phyloP scores from a whole-genome alignment of 2,329 filamentous ascomycete genomes.

The Tolypocladium sp. region DNA sequence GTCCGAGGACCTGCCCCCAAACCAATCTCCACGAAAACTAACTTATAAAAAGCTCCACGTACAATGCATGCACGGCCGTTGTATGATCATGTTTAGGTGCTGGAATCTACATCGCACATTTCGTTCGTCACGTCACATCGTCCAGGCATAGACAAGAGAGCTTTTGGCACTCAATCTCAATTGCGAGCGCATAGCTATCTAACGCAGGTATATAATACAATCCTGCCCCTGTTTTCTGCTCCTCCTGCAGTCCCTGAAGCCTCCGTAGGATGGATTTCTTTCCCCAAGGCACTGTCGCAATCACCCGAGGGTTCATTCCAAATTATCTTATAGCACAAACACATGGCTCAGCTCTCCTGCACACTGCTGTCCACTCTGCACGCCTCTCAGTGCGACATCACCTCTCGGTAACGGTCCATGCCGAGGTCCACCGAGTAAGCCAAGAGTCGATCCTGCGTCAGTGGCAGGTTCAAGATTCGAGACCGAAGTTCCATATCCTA shows the following conservation, averaged over 20 bases:
- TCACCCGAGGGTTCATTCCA: not conserved
- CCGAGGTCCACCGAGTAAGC: constrained; percentile 63
- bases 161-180: not conserved
- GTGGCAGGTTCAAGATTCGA: constrained; percentile 47
- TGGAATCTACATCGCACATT: not conserved
- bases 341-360: not conserved
- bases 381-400: constrained; percentile 49
- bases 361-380: not conserved
- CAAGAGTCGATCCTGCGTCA: constrained; percentile 66
- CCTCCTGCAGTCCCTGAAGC: not conserved
- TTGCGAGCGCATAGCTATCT: not conserved
- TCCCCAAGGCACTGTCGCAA: not conserved
- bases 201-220: not conserved
- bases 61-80: too few relatives aligned
- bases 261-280: not conserved
- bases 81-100: not conserved
- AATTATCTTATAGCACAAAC: not conserved
- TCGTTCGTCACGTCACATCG: not conserved
- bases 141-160: not conserved
- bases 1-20: not conserved
- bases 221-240: not conserved
- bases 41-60: too few relatives aligned
- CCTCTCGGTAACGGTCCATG: constrained; percentile 56
- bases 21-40: not conserved
- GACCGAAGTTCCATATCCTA: constrained; percentile 27